Evolutionary conservation across 2,329 filamentous ascomycete species (phyloP).

Genomic region (Simplicillium aogashimaense): DNA sequence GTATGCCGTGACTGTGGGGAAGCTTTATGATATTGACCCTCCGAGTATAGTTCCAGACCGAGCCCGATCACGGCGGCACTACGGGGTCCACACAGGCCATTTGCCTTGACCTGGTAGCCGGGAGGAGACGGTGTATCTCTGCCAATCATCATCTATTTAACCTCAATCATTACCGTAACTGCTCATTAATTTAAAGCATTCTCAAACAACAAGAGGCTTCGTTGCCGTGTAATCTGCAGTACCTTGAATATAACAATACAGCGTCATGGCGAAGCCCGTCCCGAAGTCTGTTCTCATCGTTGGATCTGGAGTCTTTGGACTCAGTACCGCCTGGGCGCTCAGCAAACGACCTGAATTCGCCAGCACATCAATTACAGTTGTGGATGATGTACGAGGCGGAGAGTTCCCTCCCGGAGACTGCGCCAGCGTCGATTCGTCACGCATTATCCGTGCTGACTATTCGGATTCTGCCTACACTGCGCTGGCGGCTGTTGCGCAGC

Average conservation of each 20-base stretch:
- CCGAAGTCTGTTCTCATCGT: conserved; percentile 54
- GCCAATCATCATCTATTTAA: too few species aligned
- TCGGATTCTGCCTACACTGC: conserved; percentile 66
- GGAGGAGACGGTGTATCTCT: too few species aligned
- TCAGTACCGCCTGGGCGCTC: conserved; percentile 56
- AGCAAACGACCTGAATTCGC: conserved; percentile 48
- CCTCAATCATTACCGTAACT: background rate
- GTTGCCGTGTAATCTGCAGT: background rate
- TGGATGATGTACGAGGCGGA: conserved; percentile 41
- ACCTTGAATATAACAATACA: too few species aligned
- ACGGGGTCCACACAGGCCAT: too few species aligned
- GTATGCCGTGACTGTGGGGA: too few species aligned
- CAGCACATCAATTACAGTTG: conserved; percentile 43
- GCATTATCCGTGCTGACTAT: conserved; percentile 68
- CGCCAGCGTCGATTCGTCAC: conserved; percentile 52
- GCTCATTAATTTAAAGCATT: background rate
- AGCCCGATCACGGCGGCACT: too few species aligned
- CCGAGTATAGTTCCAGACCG: too few species aligned
- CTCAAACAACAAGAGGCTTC: background rate
- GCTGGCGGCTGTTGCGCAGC: conserved; percentile 62
- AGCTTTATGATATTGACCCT: too few species aligned
- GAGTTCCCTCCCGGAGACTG: conserved; percentile 52
- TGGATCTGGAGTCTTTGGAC: conserved; percentile 57
- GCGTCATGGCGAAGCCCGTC: conserved; percentile 10
- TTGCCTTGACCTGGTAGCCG: too few species aligned